These are phyloP conservation scores for Aurantiochytrium sp. DNA, from an alignment of 108 stramenopile species.

Conservation along the genomic window DNA sequence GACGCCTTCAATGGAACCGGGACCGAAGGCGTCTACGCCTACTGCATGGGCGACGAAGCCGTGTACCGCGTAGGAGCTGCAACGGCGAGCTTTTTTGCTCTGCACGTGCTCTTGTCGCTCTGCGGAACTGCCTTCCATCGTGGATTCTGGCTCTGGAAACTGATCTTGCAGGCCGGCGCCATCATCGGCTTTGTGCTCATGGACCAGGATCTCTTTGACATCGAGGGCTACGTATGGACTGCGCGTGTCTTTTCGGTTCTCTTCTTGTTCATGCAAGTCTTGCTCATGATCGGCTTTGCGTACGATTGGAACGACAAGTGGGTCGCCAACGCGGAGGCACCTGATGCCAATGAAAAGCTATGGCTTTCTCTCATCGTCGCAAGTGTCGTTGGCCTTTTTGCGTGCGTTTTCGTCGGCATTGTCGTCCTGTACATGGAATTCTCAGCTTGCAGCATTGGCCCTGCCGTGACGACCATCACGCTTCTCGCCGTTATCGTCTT, in stretches of 20 bases:
- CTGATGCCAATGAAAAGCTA: background rate
- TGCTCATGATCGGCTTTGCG: background rate
- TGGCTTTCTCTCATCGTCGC: background rate
- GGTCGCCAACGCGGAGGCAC: background rate
- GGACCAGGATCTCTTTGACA: background rate
- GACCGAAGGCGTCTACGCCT: background rate
- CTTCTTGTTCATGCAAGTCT: background rate
- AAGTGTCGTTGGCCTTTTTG: background rate
- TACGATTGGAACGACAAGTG: constrained; percentile 17
- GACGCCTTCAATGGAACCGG: background rate
- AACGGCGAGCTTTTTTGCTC: background rate
- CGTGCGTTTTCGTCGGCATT: background rate
- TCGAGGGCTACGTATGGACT: background rate
- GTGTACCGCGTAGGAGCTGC: background rate
- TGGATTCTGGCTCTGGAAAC: background rate
- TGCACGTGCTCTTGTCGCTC: background rate
- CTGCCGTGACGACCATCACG: background rate
- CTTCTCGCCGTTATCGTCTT: background rate
- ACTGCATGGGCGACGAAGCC: constrained; percentile 10
- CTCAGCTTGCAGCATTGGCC: background rate
- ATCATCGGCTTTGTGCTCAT: background rate
- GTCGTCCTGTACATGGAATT: background rate
- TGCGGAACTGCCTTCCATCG: background rate
- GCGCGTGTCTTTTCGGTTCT: background rate
- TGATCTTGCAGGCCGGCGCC: background rate